Base-by-base conservation (phyloP, 2,329 filamentous ascomycete genomes). In the Cladorrhinum sp. region DNA sequence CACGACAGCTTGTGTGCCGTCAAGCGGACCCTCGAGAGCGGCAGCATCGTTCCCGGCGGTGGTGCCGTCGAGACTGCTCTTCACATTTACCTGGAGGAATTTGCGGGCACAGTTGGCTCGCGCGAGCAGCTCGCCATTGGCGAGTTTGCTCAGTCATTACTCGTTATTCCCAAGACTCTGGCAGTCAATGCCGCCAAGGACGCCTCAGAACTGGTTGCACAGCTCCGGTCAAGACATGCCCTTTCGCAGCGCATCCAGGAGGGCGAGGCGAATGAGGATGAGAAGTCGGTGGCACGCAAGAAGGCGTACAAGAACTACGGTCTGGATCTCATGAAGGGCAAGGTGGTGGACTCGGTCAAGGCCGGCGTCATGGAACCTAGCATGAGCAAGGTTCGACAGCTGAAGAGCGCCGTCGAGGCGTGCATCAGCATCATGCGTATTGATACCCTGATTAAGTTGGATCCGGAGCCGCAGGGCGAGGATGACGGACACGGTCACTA, bases 251-350 rank as follows among this genome's bases (percentile, higher is more conserved):
- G 93, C 69, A 91, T 92, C 66, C 86, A 91, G 71, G 91, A 96
- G 66, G 89, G 89, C n/a, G 90, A 93, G 68, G 87, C 84, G 57
- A 87, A 86, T 68, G 91, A 94, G 75, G 89, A 96, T 71, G 92
- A 95, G 76, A 96, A 96, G 83, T 87, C 87, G 57, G 83, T 95
- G 61, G 92, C 92, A 54, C 92, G 91, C 77, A 95, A 94, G 80
- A 97, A 96, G 86, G 91, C 90, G 70, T 99, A 98, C 83, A 95
- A 94, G 80, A 99, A 99, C 83, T 99, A 99, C 76, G 95, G 95
- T 55, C 82, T 99, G 61, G 96, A 99, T 76, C 81, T 99, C 70
- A 82, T 82, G 60, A 92, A 90, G 75, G 95, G 95, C 68, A 94
- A 92, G 75, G 91, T 98, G 61, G 88, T 93, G 59, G 95, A 99